Percentiles rank a stretch among this genome's conserved stretches.
These are phyloP conservation scores for Pseudocercospora fuligena DNA, from an alignment of 2,329 filamentous ascomycete genomes.

Conservation along the genomic window DNA sequence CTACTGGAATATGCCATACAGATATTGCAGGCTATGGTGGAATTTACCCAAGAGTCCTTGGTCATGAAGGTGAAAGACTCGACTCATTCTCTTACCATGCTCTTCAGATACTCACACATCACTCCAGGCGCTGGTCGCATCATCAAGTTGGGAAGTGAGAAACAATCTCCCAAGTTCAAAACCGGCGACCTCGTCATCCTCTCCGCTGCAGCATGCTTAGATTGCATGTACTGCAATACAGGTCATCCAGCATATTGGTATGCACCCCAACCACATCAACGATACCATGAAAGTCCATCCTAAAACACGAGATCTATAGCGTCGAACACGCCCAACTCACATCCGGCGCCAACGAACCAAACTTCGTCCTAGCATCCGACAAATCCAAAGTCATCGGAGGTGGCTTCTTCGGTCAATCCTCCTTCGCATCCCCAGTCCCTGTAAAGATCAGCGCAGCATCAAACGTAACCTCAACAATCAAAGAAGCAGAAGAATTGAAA, in stretches of 20 bases:
- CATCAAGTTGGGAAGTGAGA: constrained; percentile 24
- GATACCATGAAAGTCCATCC: not conserved
- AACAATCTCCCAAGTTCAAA: constrained; percentile 16
- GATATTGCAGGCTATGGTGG: constrained; percentile 42
- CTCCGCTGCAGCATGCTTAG: constrained; percentile 49
- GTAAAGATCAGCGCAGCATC: constrained; percentile 39
- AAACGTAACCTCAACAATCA: constrained; percentile 31
- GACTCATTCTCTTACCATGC: not conserved
- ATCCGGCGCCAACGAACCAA: constrained; percentile 28
- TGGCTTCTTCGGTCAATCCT: constrained; percentile 47
- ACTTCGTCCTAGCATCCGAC: constrained; percentile 28
- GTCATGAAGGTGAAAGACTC: constrained; percentile 30
- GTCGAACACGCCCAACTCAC: constrained; percentile 46
- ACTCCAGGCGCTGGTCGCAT: constrained; percentile 30
- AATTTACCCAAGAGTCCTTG: constrained; percentile 34
- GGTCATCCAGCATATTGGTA: constrained; percentile 44
- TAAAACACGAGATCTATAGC: constrained; percentile 44
- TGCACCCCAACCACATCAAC: not conserved
- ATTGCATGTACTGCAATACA: constrained; percentile 51
- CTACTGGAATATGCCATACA: constrained; percentile 59
- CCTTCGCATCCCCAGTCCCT: constrained; percentile 41
- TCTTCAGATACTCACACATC: not conserved
- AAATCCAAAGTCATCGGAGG: constrained; percentile 30
- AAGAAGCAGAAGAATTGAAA: constrained; percentile 35
- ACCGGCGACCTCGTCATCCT: constrained; percentile 51